Evolutionary conservation across 2,329 filamentous ascomycete species (phyloP), one percentile per base, ranked within the genome.

Genomic region (Cercospora nicotianae): DNA sequence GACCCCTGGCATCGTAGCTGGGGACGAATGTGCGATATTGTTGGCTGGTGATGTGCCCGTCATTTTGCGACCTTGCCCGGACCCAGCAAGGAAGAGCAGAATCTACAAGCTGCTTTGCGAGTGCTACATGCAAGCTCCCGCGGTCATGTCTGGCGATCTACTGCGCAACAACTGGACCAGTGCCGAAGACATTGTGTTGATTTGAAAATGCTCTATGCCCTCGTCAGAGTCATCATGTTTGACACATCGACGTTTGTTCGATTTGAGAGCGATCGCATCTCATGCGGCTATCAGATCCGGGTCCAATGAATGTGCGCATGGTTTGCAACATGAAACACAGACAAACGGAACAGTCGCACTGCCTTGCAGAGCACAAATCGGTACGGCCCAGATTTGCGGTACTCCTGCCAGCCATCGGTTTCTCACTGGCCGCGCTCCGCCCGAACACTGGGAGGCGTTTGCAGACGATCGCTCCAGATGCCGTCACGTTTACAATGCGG

Each of bases 21-120:
- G 72, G 3, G 76, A 77, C 55, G 51, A 69, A 12, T 33, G 75
- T 16, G 75, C 72, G 1, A 67, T 76, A 2, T 28, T 77, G 9
- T 60, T 76, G 2, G 74, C 75, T 9, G 75, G 74, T 2, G 76
- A 77, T 63, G 75, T 76, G 7, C 76, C 75, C 5, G 69, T 77
- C 18, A 65, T 76, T 2, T 64, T 77, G n/a, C 74, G 75, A 16
- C 72, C 61, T n/a, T 55, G 28, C 58, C 60, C 51, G 5, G 64
- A 69, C 31, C 26, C 62, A 26, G 67, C 68, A 48, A 63, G 60
- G 23, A 70, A 69, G 31, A 57, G 65, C 9, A 72, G 67, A 51
- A 67, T 69, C 5, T 76, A 70, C 63, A 63, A 64, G n/a, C 63
- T 77, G 51, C 67, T 77, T 7, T 77, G 75, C 31, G 75, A 76